phyloP scores from a whole-genome alignment of 1,284 basidiomycete species.

The Ganoderma boninense region DNA sequence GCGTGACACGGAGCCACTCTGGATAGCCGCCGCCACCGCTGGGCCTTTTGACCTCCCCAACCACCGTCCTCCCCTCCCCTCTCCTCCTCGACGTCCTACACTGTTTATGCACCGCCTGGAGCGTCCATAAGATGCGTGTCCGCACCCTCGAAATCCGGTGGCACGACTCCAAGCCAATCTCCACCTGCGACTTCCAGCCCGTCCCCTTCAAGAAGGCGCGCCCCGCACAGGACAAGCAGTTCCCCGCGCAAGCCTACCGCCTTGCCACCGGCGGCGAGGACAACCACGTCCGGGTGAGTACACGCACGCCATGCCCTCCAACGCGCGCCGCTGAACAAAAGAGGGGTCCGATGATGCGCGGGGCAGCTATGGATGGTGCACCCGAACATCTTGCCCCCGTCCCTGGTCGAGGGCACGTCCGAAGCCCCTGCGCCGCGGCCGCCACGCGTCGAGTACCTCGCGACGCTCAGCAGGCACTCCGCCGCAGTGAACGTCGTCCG shows the following conservation, averaged over 20 bases:
- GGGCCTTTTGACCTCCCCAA: background rate
- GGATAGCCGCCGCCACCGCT: conserved; percentile 5
- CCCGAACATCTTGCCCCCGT: conserved; percentile 83
- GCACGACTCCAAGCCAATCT: conserved; percentile 96
- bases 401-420: conserved; percentile 60
- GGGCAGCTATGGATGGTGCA: conserved; percentile 93
- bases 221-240: conserved; percentile 68
- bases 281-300: conserved; percentile 92
- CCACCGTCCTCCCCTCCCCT: background rate
- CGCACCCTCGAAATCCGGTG: conserved; percentile 90
- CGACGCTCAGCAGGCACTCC: conserved; percentile 93
- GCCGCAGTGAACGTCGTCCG: conserved; percentile 97
- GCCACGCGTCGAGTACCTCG: conserved; percentile 95
- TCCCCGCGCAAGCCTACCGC: conserved; percentile 78
- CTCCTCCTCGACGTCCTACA: background rate
- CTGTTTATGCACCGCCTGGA: conserved; percentile 13
- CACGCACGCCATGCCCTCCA: background rate
- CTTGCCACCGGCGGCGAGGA: conserved; percentile 97
- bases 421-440: conserved; percentile 63
- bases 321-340: background rate
- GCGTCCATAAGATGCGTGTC: conserved; percentile 67
- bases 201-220: conserved; percentile 78
- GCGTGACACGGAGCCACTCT: conserved; percentile 2
- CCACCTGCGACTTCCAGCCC: conserved; percentile 94
- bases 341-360: background rate